Conservation (phyloP, 345 rosid genomes). For the Linum trigynum region DNA sequence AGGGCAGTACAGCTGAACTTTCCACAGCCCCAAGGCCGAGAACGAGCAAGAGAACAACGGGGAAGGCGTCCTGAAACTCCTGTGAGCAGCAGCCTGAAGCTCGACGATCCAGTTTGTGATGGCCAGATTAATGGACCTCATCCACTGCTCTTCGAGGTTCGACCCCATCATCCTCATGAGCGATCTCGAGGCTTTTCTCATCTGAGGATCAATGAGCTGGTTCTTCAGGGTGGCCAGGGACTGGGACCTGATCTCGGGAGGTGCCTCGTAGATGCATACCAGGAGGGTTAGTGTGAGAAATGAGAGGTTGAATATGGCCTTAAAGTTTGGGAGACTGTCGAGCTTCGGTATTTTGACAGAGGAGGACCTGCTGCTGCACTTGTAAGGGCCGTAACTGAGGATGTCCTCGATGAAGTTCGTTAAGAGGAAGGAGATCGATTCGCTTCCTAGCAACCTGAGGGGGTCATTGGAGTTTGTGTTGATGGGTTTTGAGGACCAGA, state of each 20-base stretch:
- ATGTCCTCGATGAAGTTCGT: constrained; percentile 50
- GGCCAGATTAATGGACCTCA: constrained; percentile 73
- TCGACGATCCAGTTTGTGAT: constrained; percentile 74
- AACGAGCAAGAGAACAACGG: constrained; percentile 63
- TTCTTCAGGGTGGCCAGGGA: constrained; percentile 50
- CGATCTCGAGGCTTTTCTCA: constrained; percentile 43
- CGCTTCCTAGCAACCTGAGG: constrained; percentile 27
- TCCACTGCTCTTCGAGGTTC: constrained; percentile 81
- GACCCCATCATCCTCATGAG: constrained; percentile 66
- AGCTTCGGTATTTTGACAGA: constrained; percentile 38
- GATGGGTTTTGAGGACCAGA: constrained; percentile 58
- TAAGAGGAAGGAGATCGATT: constrained; percentile 31
- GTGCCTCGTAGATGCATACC: constrained; percentile 76
- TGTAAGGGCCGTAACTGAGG: constrained; percentile 41
- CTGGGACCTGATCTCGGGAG: constrained; percentile 40
- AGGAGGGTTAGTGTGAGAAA: constrained; percentile 56
- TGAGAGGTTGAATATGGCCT: constrained; percentile 50
- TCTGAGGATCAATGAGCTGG: constrained; percentile 30
- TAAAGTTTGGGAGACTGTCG: constrained; percentile 24
- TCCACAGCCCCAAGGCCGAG: constrained; percentile 66
- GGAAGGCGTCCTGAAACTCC: constrained; percentile 42
- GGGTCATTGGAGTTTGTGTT: constrained; percentile 29
- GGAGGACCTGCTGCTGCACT: constrained; percentile 8
- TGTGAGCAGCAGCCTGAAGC: constrained; percentile 28
- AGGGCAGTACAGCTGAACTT: constrained; percentile 75